Evolutionary conservation across 345 rosid genomes (phyloP).

Genomic region (Moricandia arvensis): DNA sequence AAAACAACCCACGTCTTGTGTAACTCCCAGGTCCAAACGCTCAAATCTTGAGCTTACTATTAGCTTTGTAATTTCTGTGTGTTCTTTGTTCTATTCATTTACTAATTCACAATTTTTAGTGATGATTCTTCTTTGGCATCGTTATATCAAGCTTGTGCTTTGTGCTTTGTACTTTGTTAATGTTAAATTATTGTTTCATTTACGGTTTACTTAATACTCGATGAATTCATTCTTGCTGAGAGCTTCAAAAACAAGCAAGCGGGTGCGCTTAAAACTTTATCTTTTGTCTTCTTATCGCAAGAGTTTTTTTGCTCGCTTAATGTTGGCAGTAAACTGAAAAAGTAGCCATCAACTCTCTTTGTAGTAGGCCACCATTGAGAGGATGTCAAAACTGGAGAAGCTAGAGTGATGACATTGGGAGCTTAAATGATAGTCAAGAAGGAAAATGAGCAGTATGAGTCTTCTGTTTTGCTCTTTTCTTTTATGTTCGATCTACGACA

Average conservation of each 20-base stretch:
- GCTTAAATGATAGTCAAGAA: background rate
- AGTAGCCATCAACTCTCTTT: background rate
- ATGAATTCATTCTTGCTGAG: slow-evolving; percentile 96
- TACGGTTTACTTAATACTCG: slow-evolving; percentile 86
- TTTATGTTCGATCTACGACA: background rate
- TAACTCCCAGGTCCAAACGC: no score
- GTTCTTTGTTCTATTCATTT: background rate
- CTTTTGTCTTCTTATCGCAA: background rate
- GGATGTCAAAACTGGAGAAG: slow-evolving; percentile 93
- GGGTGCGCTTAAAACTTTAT: background rate
- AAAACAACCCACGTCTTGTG: no score
- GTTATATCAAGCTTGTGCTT: background rate
- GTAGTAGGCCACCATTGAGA: slow-evolving; percentile 82
- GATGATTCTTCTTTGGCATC: background rate
- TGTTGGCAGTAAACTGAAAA: background rate
- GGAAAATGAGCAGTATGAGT: background rate
- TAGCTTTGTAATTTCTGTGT: background rate
- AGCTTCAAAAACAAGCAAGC: slow-evolving; percentile 94
- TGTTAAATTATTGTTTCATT: background rate
- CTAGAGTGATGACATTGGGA: slow-evolving; percentile 47
- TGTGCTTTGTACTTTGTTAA: background rate
- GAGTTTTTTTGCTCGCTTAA: background rate
- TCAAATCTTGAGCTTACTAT: no score
- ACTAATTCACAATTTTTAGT: background rate
- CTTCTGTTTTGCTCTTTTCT: background rate